Evolutionary conservation across 2,329 filamentous ascomycete species (phyloP), one percentile per base, ranked within the genome.

Genomic region (Ceratocystis cacaofunesta): DNA sequence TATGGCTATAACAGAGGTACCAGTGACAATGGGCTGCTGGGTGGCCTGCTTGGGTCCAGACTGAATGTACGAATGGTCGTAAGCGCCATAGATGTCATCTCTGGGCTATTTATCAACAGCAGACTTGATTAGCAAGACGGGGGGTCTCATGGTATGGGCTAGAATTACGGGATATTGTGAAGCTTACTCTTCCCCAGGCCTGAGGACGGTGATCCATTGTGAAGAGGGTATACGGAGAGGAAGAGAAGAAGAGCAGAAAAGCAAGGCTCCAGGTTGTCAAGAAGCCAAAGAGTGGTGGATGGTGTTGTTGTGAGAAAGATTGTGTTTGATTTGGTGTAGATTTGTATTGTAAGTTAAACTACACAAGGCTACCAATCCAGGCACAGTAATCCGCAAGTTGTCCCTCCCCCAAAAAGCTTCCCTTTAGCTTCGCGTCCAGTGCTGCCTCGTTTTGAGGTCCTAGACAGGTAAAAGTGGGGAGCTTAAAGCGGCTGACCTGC

Each of bases 31-130:
- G 72, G 94, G 94, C 41, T 85, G 86, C 78, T 96, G 91, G 65
- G 94, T 96, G 77, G 95, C 90, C 73, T 91, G 85, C 74, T 85
- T 91, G 67, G 92, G 90, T 65, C 80, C 81, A 63, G 77, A 79
- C 71, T 89, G 84, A 74, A 97, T 86, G 76, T 92, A 92, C 67
- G 91, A 89, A 73, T 82, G 79, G 78, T 97, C 90, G 78, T 99
- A 99, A 72, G 88, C 81, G 72, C 94, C 94, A 78, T 97, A 99
- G 73, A 97, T 82, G 77, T 99, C 94, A 78, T 99, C 90, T 82
- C 94, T 88, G 74, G 94, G 94, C 94, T 99, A 72, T 68, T 58
- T 15, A 28, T 65, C 55, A 41, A 41, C 36, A 41, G 66, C 63
- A 8, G 25, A 41, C 17, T 36, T 43, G 17, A 65, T 71, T 68